Conservation (phyloP, 164 flowering plant species). For the Warburgia ugandensis region DNA sequence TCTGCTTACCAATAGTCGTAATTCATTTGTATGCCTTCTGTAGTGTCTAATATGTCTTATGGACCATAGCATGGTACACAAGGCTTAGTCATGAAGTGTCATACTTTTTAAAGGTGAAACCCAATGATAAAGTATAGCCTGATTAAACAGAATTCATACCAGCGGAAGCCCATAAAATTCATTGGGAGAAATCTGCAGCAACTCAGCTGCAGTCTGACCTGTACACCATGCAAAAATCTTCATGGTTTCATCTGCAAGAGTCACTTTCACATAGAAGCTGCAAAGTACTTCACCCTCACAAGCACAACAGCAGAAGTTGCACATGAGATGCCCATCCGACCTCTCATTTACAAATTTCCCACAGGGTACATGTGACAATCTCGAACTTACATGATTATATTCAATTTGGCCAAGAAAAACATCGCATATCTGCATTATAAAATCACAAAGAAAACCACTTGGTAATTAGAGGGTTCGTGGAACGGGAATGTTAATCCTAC, state of each 20-base stretch:
- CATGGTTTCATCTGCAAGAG: slow-evolving; percentile 64
- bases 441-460: no score
- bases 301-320: slow-evolving; percentile 50
- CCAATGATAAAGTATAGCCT: neutral
- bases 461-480: no score
- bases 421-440: slow-evolving; percentile 49
- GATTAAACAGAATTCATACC: slow-evolving; percentile 32
- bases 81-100: no score
- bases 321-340: slow-evolving; percentile 33
- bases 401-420: slow-evolving; percentile 69
- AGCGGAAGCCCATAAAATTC: slow-evolving; percentile 73
- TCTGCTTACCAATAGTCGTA: no score
- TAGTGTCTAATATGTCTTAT: no score
- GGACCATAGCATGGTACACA: no score
- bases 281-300: slow-evolving; percentile 47
- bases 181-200: slow-evolving; percentile 85
- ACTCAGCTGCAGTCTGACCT: slow-evolving; percentile 73
- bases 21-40: no score
- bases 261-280: slow-evolving; percentile 54
- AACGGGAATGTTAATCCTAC: no score
- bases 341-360: slow-evolving; percentile 54
- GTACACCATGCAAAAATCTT: slow-evolving; percentile 76
- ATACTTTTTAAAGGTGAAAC: no score
- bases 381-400: slow-evolving; percentile 46
- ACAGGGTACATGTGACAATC: slow-evolving; percentile 55